Evolutionary conservation across 2,329 filamentous ascomycete species (phyloP).

Genomic region (Lithohypha guttulata): DNA sequence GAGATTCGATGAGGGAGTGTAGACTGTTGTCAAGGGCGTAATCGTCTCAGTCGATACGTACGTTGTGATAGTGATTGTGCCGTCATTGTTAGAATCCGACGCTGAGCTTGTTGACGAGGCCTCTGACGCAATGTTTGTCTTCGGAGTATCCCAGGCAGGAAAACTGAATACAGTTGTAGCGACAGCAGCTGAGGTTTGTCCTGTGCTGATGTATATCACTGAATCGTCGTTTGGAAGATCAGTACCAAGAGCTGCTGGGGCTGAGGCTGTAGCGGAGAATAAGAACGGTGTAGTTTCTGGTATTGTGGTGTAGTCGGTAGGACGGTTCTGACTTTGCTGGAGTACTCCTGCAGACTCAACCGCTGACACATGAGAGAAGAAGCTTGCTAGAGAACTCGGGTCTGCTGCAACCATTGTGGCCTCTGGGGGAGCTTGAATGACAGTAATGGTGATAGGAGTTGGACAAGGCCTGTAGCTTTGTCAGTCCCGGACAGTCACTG

Average conservation of each 20-base stretch:
- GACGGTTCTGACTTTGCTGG: conserved; percentile 13
- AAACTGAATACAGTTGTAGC: conserved; percentile 4
- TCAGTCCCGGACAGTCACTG: background rate
- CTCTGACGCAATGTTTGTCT: background rate
- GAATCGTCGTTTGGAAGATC: conserved; percentile 13
- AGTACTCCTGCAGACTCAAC: conserved; percentile 15
- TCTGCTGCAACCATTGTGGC: conserved; percentile 19
- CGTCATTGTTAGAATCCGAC: background rate
- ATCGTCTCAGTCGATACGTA: conserved; percentile 4
- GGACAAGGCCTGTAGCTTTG: conserved; percentile 2
- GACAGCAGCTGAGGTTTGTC: conserved; percentile 10
- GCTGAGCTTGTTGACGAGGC: background rate
- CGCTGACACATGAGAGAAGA: conserved; percentile 9
- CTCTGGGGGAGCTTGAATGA: conserved; percentile 12
- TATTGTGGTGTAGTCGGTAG: conserved; percentile 10
- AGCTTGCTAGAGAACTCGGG: conserved; percentile 13
- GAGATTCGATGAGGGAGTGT: background rate
- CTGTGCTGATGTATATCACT: conserved; percentile 7
- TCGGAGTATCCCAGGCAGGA: conserved; percentile 1
- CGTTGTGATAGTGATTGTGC: conserved; percentile 1
- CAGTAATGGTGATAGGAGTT: conserved; percentile 11
- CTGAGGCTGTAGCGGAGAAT: conserved; percentile 15
- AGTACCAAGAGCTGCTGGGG: conserved; percentile 18
- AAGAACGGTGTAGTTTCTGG: conserved; percentile 10
- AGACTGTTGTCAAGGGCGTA: background rate